Conservation (phyloP, 495 filamentous ascomycete genomes). For the Neurospora tetraspora region DNA sequence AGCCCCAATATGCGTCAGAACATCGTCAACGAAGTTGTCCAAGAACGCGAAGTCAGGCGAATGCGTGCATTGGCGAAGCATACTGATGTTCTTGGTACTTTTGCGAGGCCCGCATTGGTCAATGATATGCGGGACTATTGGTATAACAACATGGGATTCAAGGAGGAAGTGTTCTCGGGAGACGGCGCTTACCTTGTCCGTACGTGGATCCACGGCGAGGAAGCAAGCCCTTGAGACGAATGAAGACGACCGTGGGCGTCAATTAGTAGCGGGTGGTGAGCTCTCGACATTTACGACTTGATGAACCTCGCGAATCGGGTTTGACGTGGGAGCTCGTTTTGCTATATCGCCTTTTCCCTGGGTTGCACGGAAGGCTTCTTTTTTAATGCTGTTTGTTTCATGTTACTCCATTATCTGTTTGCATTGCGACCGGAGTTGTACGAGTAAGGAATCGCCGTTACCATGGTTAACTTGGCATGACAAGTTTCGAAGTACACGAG, state of each 20-base stretch:
- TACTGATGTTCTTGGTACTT: constrained; percentile 10
- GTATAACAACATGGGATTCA: constrained; percentile 30
- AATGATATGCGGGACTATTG: constrained; percentile 12
- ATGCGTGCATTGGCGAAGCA: constrained; percentile 24
- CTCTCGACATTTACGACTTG: constrained; percentile 11
- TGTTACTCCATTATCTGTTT: constrained; percentile 9
- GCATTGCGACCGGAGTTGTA: constrained; percentile 29
- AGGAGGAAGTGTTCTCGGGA: constrained; percentile 29
- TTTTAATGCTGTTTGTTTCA: constrained; percentile 9
- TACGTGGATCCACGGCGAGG: constrained; percentile 12
- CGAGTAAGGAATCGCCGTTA: constrained; percentile 4
- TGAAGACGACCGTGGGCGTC: background rate
- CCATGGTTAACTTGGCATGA: background rate
- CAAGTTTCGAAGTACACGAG: background rate
- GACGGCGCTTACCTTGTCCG: constrained; percentile 20
- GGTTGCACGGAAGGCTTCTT: background rate
- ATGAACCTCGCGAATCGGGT: constrained; percentile 12
- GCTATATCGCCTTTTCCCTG: background rate
- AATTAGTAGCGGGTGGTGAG: background rate
- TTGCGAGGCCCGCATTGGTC: constrained; percentile 13
- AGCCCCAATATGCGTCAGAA: constrained; percentile 29
- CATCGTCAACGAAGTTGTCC: constrained; percentile 43
- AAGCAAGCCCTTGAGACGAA: background rate
- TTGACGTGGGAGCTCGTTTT: constrained; percentile 4
- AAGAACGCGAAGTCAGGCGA: constrained; percentile 48